Conservation (phyloP, 768 basidiomycete species). For the Tylopilus vinaceipallidus region DNA sequence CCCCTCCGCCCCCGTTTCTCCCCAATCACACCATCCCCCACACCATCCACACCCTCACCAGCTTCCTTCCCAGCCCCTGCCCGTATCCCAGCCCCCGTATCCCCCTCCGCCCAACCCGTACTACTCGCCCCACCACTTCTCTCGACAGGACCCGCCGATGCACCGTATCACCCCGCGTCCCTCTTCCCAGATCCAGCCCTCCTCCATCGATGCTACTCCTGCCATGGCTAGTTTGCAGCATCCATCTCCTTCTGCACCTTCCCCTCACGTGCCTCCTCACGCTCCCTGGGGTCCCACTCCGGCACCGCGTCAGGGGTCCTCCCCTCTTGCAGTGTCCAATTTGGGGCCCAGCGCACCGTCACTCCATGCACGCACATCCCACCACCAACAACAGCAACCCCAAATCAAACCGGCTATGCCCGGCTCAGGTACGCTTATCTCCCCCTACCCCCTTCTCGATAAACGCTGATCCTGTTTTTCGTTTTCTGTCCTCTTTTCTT, state of each 20-base stretch:
- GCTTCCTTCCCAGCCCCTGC: constrained; percentile 15
- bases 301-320: constrained; percentile 32
- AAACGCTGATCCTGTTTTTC: constrained; percentile 5
- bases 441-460: not conserved
- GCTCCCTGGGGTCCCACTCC: constrained; percentile 32
- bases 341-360: constrained; percentile 19
- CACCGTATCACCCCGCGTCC: constrained; percentile 33
- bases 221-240: constrained; percentile 35
- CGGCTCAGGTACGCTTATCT: constrained; percentile 26
- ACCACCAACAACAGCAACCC: constrained; percentile 27
- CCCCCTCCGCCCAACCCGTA: constrained; percentile 26
- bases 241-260: constrained; percentile 28
- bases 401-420: constrained; percentile 34
- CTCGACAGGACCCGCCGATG: constrained; percentile 20
- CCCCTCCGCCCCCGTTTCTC: constrained; percentile 30
- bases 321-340: constrained; percentile 26
- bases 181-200: constrained; percentile 30
- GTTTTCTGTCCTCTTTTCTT: not conserved
- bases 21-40: constrained; percentile 29
- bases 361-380: constrained; percentile 27
- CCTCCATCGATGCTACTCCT: constrained; percentile 28
- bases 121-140: constrained; percentile 18
- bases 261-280: constrained; percentile 32
- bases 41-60: constrained; percentile 25
- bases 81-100: constrained; percentile 17